Base-by-base conservation (phyloP, 768 basidiomycete genomes). In the Leucocoprinus leucothites region DNA sequence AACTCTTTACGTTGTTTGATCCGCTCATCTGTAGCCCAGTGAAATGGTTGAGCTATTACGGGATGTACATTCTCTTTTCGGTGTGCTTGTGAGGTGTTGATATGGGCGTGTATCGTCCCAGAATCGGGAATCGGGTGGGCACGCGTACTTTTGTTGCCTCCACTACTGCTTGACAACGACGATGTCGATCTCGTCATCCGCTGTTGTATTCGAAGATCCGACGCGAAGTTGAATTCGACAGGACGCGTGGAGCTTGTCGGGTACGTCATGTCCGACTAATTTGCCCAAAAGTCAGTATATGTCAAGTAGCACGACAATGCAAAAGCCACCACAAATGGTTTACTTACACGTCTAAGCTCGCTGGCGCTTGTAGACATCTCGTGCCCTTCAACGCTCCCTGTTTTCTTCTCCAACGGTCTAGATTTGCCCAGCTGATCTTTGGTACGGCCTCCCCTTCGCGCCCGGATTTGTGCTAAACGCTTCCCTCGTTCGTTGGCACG, bases 1-100 rank as follows among this genome's bases (percentile, higher is more conserved):
- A 85, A 90, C 71, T 74, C 74, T 63, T 77, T 82, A 48, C 87
- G 78, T 64, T 88, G 85, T 60, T 73, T 76, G 57, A 81, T 77
- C 34, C 89, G 78, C 14, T 65, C 67, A 34, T 82, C 81, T 5
- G 86, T 88, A 53, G 66, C 71, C 57, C 87, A 73, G 51, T 69
- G 62, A 38, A 81, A 71, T 9, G 79, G 69, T 9, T 69, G 63
- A 9, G 83, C 83, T 3, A 82, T 63, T 2, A 74, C 73, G 22
- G 81, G 81, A 47, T 71, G 72, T 18, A 79, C 62, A 26, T 77
- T 76, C 58, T 75, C 77, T 60, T 76, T 80, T 31, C 76, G 76
- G 41, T 71, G 71, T 11, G 72, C 70, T 1, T 76, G 58, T 51
- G 67, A 65, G 11, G 73, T 74, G 48, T 74, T 75, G 44, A 79